Evolutionary conservation across 148 eudicot species (phyloP).

Genomic region (Persicaria tinctoria): DNA sequence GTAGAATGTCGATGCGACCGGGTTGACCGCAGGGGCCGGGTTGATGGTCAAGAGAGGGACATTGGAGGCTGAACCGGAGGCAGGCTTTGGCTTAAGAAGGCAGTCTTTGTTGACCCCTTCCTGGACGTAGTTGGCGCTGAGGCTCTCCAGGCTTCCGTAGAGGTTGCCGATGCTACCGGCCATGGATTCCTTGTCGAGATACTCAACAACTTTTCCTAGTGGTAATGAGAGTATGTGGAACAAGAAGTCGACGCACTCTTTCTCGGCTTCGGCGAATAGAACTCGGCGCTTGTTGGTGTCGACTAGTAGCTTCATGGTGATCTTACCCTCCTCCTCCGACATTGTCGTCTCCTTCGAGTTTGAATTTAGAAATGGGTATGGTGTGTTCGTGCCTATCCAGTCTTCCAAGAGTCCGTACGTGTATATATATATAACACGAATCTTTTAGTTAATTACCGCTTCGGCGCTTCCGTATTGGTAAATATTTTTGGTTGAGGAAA

Average conservation of each 20-base stretch:
- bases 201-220: background rate
- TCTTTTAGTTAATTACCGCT: too few relatives aligned
- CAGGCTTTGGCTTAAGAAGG: background rate
- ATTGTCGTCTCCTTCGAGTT: background rate
- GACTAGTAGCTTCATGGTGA: slow-evolving; percentile 3
- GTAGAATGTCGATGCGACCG: background rate
- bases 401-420: too few relatives aligned
- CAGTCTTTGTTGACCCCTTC: background rate
- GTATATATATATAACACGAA: too few relatives aligned
- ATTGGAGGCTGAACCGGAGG: background rate
- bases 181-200: background rate
- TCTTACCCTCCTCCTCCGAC: background rate
- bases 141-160: background rate
- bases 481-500: too few relatives aligned
- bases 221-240: background rate
- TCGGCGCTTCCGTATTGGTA: too few relatives aligned
- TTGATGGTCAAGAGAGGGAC: background rate
- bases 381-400: too few relatives aligned
- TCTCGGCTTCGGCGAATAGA: background rate
- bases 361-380: too few relatives aligned
- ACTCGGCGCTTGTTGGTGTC: background rate
- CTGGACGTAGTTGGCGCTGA: background rate
- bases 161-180: background rate
- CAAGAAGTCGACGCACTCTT: background rate
- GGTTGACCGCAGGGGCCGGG: background rate